phyloP scores from a whole-genome alignment of 805 yeast genomes.

The Trichomonascus vanleenenianus region DNA sequence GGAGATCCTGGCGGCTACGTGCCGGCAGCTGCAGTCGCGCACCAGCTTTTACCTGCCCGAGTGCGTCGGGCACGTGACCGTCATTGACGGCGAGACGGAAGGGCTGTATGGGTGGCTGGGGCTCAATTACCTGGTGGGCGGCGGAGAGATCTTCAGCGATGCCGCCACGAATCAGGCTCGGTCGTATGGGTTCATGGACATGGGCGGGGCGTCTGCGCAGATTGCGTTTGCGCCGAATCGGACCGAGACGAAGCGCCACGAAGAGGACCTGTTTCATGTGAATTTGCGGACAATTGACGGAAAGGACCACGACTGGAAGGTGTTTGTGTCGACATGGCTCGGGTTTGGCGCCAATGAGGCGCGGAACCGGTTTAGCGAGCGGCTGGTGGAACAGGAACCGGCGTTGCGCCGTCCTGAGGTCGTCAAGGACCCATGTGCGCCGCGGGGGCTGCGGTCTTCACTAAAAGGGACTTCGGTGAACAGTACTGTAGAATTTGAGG shows the following conservation, averaged over 20 bases:
- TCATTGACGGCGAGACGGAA: constrained; percentile 91
- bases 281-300: constrained; percentile 66
- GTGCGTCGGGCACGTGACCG: constrained; percentile 68
- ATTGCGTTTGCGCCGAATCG: constrained; percentile 79
- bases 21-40: constrained; percentile 45
- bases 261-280: constrained; percentile 65
- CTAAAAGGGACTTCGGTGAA: constrained; percentile 7
- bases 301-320: constrained; percentile 62
- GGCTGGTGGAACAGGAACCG: constrained; percentile 7
- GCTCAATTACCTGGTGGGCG: constrained; percentile 72
- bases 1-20: constrained; percentile 50
- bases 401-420: too few relatives aligned
- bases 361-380: constrained; percentile 52
- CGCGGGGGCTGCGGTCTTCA: constrained; percentile 41
- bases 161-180: constrained; percentile 20
- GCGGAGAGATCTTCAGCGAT: constrained; percentile 33
- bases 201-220: constrained; percentile 99
- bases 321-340: constrained; percentile 93
- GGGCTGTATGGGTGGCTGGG: constrained; percentile 96
- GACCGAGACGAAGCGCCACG: constrained; percentile 54
- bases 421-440: constrained; percentile 74
- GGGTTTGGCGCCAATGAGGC: constrained; percentile 98
- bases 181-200: constrained; percentile 91
- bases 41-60: constrained; percentile 47
- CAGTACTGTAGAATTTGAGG: constrained; percentile 39